A percentile compares a stretch with the other conserved stretches of the same genome.
Evolutionary conservation across 768 basidiomycete species (phyloP).

Genomic region (Pulveroboletus ravenelii): DNA sequence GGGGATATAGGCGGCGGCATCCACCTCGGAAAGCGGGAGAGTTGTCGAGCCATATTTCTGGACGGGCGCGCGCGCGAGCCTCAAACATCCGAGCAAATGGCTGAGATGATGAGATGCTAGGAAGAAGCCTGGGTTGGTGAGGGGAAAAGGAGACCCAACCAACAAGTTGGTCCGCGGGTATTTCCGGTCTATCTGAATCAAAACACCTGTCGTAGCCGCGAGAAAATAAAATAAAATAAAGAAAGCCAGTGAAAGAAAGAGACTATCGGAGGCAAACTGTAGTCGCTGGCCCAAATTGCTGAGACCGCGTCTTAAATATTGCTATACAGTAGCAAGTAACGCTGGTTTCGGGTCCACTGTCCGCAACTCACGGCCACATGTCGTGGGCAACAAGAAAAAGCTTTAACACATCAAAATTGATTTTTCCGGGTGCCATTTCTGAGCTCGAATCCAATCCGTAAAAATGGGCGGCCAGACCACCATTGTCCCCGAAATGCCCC

Average conservation of each 20-base stretch:
- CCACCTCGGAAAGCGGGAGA: neutral
- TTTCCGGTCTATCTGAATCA: conserved; percentile 10
- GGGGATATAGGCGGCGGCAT: neutral
- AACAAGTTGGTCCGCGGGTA: conserved; percentile 6
- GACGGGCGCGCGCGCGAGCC: neutral
- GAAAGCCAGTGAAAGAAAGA: neutral
- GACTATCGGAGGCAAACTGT: no score
- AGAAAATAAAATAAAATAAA: neutral
- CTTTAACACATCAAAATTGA: neutral
- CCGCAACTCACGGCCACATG: neutral
- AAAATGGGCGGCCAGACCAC: conserved; percentile 5
- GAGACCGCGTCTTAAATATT: no score
- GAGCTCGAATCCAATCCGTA: conserved; percentile 13
- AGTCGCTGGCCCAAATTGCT: no score
- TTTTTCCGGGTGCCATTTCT: conserved; percentile 3
- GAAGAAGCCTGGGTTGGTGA: neutral
- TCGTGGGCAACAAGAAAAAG: neutral
- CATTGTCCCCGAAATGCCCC: no score
- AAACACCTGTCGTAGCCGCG: conserved; percentile 1
- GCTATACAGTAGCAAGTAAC: no score
- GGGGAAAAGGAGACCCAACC: conserved; percentile 1
- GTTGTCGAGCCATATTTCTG: neutral
- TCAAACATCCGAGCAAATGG: neutral
- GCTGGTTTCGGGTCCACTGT: neutral
- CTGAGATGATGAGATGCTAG: conserved; percentile 1